phyloP scores from a whole-genome alignment of 164 flowering plant genomes.

The Nymphaea colorata region DNA sequence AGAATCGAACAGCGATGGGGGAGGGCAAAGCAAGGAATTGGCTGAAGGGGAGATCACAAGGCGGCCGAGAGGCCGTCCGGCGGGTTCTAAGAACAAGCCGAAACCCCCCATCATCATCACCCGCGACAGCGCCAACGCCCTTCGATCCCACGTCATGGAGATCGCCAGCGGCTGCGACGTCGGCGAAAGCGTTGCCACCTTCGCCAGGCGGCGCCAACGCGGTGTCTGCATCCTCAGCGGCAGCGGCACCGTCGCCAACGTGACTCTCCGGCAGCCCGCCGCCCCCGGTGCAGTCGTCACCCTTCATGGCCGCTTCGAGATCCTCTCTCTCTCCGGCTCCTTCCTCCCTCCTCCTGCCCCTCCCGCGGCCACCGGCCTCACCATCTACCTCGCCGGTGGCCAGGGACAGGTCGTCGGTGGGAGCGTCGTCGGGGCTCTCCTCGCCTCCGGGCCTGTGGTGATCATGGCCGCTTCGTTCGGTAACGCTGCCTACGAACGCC shows the following conservation, averaged over 20 bases:
- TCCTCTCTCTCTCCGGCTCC: conserved; percentile 73
- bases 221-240: conserved; percentile 80
- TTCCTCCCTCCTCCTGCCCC: conserved; percentile 91
- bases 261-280: conserved; percentile 64
- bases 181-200: conserved; percentile 53
- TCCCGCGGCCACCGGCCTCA: conserved; percentile 66
- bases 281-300: conserved; percentile 59
- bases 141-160: conserved; percentile 83
- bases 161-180: conserved; percentile 68
- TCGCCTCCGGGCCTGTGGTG: conserved; percentile 78
- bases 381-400: conserved; percentile 75
- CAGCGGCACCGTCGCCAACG: conserved; percentile 70
- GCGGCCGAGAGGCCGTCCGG: conserved; percentile 70
- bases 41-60: conserved; percentile 40
- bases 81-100: conserved; percentile 91
- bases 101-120: conserved; percentile 91
- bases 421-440: conserved; percentile 58
- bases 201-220: conserved; percentile 58
- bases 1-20: conserved; percentile 5
- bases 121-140: conserved; percentile 80
- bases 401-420: conserved; percentile 94
- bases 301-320: conserved; percentile 79
- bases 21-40: neutral
- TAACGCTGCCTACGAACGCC: conserved; percentile 83
- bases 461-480: conserved; percentile 91